Conservation (phyloP, 2,329 filamentous ascomycete genomes). For the Hirsutella rhossiliensis region DNA sequence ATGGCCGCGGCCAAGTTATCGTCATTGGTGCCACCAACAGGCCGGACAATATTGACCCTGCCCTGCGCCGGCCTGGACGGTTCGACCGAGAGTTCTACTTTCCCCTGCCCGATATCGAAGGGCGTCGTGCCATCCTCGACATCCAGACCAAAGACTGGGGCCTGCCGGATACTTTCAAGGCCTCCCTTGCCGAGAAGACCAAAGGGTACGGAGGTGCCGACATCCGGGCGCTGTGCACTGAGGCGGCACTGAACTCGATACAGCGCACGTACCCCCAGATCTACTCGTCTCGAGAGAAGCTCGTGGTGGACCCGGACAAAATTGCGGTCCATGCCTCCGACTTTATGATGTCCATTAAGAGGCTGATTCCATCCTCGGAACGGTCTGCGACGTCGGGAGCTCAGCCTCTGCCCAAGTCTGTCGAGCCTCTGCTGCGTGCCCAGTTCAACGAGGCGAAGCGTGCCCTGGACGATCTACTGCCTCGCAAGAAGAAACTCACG, state of each 20-base stretch:
- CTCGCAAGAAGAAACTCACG: slow-evolving; percentile 74
- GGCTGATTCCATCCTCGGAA: slow-evolving; percentile 91
- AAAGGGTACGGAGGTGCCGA: slow-evolving; percentile 97
- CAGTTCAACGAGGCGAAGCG: slow-evolving; percentile 59
- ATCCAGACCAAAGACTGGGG: slow-evolving; percentile 96
- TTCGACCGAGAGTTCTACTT: slow-evolving; percentile 99
- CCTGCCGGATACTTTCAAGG: slow-evolving; percentile 66
- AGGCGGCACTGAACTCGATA: slow-evolving; percentile 90
- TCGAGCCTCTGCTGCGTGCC: slow-evolving; percentile 69
- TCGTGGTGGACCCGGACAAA: slow-evolving; percentile 72
- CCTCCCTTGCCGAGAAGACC: slow-evolving; percentile 72
- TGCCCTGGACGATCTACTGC: slow-evolving; percentile 64
- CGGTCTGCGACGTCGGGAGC: slow-evolving; percentile 78
- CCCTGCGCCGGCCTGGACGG: slow-evolving; percentile 82
- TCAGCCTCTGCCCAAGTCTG: slow-evolving; percentile 61
- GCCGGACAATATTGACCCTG: slow-evolving; percentile 91
- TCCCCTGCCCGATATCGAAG: slow-evolving; percentile 71
- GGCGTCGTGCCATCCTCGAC: slow-evolving; percentile 75
- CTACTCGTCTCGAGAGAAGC: slow-evolving; percentile 79
- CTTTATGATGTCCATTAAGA: slow-evolving; percentile 95
- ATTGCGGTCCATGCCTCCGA: slow-evolving; percentile 86
- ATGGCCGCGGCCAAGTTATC: slow-evolving; percentile 94
- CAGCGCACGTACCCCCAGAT: slow-evolving; percentile 95
- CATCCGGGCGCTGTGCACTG: slow-evolving; percentile 84
- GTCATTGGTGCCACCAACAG: slow-evolving; percentile 98